Conservation (phyloP, 225 moss, liverwort and hornwort species). For the Straminergon stramineum region DNA sequence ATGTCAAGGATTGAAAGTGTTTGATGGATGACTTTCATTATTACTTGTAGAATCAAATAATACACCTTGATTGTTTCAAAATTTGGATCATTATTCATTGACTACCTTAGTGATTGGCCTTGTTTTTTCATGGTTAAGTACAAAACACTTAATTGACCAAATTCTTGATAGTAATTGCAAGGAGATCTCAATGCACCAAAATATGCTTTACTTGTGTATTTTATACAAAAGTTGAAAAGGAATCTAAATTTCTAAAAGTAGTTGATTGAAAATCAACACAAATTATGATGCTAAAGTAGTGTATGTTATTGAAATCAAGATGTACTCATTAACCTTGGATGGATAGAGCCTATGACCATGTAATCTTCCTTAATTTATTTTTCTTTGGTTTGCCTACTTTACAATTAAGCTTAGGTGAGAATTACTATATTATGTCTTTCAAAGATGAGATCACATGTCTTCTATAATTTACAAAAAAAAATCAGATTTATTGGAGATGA, state of each 20-base stretch:
- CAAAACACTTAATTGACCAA: too few relatives aligned
- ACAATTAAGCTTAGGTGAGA: too few relatives aligned
- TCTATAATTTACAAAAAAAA: too few relatives aligned
- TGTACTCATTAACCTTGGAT: too few relatives aligned
- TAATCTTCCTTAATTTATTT: too few relatives aligned
- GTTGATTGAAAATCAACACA: background rate
- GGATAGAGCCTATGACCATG: too few relatives aligned
- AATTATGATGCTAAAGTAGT: background rate
- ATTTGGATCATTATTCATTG: background rate
- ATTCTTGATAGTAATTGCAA: background rate
- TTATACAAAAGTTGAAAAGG: background rate
- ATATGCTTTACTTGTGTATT: background rate
- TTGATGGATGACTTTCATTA: background rate
- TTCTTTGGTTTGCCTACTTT: too few relatives aligned
- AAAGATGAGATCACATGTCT: too few relatives aligned
- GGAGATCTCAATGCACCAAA: background rate
- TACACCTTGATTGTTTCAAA: background rate
- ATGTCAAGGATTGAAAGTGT: background rate
- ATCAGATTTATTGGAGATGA: too few relatives aligned
- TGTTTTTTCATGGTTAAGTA: rapidly evolving
- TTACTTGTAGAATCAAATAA: background rate
- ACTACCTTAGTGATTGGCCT: background rate
- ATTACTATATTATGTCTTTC: too few relatives aligned
- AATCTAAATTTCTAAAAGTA: background rate
- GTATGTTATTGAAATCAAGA: background rate